Conservation (phyloP, 1,139 yeast genomes). For the Geotrichum histeridarum region DNA sequence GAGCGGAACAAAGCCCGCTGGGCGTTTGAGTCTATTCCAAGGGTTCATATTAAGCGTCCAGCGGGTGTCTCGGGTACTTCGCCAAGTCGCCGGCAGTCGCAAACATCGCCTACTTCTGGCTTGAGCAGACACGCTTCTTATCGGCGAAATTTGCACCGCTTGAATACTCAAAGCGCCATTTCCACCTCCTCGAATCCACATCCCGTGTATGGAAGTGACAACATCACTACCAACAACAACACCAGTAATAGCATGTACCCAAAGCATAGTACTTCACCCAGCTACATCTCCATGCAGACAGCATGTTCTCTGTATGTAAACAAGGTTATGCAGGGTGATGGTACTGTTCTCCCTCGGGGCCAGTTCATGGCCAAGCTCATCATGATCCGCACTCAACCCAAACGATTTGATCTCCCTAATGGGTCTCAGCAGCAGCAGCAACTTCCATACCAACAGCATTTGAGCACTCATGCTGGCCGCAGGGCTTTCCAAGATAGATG, state of each 20-base stretch:
- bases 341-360: conserved; percentile 5
- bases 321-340: conserved; percentile 1
- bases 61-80: background rate
- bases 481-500: no score
- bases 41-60: background rate
- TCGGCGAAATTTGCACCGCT: no score
- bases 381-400: background rate
- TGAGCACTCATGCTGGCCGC: background rate
- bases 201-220: background rate
- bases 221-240: background rate
- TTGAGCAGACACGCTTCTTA: no score
- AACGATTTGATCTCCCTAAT: background rate
- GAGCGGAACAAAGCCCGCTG: conserved; percentile 3
- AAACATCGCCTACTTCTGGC: no score
- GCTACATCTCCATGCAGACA: background rate
- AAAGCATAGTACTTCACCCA: background rate
- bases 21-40: conserved; percentile 2
- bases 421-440: background rate
- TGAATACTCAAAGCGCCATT: no score
- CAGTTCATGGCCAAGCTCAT: conserved; percentile 4
- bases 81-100: background rate
- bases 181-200: no score
- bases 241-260: background rate
- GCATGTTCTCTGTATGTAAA: background rate
- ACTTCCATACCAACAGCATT: background rate